Evolutionary conservation across 2,329 filamentous ascomycete genomes (phyloP).

Genomic region (Albophoma yamanashiensis): DNA sequence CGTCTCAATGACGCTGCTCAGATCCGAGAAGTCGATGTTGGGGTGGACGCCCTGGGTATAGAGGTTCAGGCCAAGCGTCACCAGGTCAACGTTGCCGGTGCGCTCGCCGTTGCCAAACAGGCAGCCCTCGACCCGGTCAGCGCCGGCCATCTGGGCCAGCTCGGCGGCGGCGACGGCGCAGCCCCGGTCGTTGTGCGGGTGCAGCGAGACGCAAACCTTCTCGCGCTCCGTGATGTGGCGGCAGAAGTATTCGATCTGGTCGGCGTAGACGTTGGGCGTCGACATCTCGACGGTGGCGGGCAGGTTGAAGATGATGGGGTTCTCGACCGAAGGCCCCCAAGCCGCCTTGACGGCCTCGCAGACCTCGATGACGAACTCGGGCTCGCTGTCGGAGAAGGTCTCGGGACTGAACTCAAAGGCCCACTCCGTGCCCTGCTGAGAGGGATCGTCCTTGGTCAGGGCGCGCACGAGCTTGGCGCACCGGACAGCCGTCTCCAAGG

Average conservation of each 20-base stretch:
- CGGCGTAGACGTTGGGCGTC: conserved; percentile 91
- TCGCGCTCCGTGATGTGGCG: conserved; percentile 72
- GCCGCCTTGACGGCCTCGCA: conserved; percentile 91
- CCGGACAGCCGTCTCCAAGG: conserved; percentile 67
- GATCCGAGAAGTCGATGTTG: conserved; percentile 82
- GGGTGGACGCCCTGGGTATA: conserved; percentile 88
- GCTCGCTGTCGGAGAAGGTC: conserved; percentile 81
- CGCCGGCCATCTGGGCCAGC: conserved; percentile 91
- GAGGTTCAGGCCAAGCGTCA: conserved; percentile 84
- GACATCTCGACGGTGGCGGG: conserved; percentile 93
- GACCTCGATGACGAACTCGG: conserved; percentile 71
- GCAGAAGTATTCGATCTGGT: conserved; percentile 95
- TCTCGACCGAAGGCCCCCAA: conserved; percentile 72
- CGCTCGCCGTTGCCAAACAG: conserved; percentile 88
- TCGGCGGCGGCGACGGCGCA: conserved; percentile 85
- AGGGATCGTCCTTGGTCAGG: conserved; percentile 72
- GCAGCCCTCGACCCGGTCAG: conserved; percentile 87
- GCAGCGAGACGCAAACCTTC: conserved; percentile 79
- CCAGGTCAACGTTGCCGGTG: conserved; percentile 90
- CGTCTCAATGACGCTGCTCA: conserved; percentile 73
- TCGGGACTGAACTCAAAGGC: conserved; percentile 77
- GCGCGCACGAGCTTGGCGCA: conserved; percentile 81
- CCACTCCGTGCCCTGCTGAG: conserved; percentile 52
- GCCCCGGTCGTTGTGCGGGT: conserved; percentile 91
- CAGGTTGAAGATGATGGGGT: conserved; percentile 91